Evolutionary conservation across 805 yeast genomes (phyloP).

Genomic region (Sugiyamaella americana): DNA sequence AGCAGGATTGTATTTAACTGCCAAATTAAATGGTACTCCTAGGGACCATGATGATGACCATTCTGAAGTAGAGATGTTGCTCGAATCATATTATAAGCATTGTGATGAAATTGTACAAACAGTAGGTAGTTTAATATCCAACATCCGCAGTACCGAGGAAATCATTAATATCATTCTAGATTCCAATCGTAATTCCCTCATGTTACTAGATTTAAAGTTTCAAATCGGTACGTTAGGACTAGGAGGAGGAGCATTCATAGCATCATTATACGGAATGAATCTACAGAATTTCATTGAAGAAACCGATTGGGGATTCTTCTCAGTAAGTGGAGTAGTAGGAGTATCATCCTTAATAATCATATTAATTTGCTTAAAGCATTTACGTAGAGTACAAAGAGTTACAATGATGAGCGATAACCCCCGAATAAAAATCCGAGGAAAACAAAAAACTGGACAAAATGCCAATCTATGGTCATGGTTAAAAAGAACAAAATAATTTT

Average conservation of each 20-base stretch:
- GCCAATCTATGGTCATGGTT: constrained; percentile 9
- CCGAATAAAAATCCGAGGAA: neutral
- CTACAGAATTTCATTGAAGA: constrained; percentile 89
- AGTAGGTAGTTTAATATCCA: constrained; percentile 67
- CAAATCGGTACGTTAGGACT: constrained; percentile 77
- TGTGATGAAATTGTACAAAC: constrained; percentile 93
- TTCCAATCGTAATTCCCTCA: constrained; percentile 86
- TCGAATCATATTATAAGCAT: constrained; percentile 87
- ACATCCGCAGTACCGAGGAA: constrained; percentile 89
- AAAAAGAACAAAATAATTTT: constrained; percentile 1
- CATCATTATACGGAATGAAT: constrained; percentile 94
- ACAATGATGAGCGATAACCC: constrained; percentile 42
- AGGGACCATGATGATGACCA: constrained; percentile 45
- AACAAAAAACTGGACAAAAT: neutral
- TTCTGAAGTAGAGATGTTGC: constrained; percentile 79
- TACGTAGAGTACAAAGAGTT: constrained; percentile 63
- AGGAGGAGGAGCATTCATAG: constrained; percentile 73
- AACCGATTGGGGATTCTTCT: constrained; percentile 57
- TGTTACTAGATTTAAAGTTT: constrained; percentile 79
- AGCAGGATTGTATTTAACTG: constrained; percentile 74
- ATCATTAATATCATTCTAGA: constrained; percentile 89
- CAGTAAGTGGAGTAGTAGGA: constrained; percentile 44
- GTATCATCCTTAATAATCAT: constrained; percentile 44
- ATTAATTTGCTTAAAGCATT: constrained; percentile 46
- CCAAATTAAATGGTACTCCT: constrained; percentile 41